Conservation (phyloP, 1,139 yeast genomes). For the Taphrina populina region DNA sequence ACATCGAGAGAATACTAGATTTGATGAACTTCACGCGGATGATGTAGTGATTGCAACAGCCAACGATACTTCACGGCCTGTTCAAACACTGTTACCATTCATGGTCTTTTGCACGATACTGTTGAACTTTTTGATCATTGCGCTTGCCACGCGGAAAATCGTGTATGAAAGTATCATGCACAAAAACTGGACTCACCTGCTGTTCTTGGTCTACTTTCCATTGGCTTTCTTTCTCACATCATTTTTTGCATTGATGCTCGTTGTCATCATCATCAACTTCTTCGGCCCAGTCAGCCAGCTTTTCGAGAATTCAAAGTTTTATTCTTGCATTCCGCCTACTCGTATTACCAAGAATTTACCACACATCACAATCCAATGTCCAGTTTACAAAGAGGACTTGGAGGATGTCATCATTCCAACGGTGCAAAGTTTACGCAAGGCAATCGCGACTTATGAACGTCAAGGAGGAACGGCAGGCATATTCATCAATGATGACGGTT, state of each 20-base stretch:
- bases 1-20: not conserved
- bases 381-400: slow-evolving; percentile 32
- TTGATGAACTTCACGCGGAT: not conserved
- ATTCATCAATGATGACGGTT: slow-evolving; percentile 36
- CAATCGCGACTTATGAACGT: slow-evolving; percentile 35
- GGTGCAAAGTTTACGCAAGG: slow-evolving; percentile 16
- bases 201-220: slow-evolving; percentile 28
- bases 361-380: slow-evolving; percentile 37
- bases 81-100: slow-evolving; percentile 15
- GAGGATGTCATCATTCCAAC: slow-evolving; percentile 32
- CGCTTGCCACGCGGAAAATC: slow-evolving; percentile 19
- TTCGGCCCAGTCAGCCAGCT: slow-evolving; percentile 35
- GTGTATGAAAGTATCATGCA: slow-evolving; percentile 8
- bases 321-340: slow-evolving; percentile 32
- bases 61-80: slow-evolving; percentile 5
- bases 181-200: slow-evolving; percentile 23
- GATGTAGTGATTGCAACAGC: not conserved
- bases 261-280: slow-evolving; percentile 29
- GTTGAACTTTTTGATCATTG: slow-evolving; percentile 16
- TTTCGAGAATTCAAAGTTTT: slow-evolving; percentile 28
- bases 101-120: slow-evolving; percentile 18
- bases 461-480: slow-evolving; percentile 37
- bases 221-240: slow-evolving; percentile 22
- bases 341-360: slow-evolving; percentile 33
- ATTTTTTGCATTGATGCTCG: slow-evolving; percentile 32